Evolutionary conservation across 163 green algal genomes (phyloP).

Genomic region (Smithsoniella earleae): DNA sequence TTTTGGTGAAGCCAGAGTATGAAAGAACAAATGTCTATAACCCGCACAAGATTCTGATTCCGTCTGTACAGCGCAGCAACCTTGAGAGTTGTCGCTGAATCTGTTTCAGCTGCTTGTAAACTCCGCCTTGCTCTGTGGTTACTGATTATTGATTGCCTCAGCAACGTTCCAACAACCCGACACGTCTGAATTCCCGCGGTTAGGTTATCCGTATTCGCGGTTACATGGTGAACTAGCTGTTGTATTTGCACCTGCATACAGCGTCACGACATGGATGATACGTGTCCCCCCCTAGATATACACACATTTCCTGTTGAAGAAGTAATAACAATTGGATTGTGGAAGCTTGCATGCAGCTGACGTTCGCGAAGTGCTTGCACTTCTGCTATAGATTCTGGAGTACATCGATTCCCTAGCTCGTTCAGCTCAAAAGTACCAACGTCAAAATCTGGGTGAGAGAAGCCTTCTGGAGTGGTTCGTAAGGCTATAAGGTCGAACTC

Average conservation of each 20-base stretch:
- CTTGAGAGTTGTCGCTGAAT: not conserved
- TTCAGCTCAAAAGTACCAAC: slow-evolving; percentile 9
- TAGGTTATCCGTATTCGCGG: slow-evolving; percentile 23
- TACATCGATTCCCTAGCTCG: slow-evolving; percentile 2
- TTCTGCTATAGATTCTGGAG: no score
- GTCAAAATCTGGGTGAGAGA: not conserved
- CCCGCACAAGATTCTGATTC: slow-evolving; percentile 1
- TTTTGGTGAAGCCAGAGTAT: slow-evolving; percentile 8
- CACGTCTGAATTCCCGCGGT: slow-evolving; percentile 29
- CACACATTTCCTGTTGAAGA: not conserved
- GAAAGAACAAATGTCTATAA: not conserved
- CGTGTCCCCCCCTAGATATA: no score
- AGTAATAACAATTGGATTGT: not conserved
- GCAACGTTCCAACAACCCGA: not conserved
- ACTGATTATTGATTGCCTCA: not conserved
- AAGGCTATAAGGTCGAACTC: slow-evolving; percentile 20
- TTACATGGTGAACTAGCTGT: slow-evolving; percentile 25
- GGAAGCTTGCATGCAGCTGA: not conserved
- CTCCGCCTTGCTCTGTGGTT: not conserved
- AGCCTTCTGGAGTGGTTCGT: not conserved
- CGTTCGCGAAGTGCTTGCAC: not conserved
- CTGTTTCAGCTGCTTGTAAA: not conserved
- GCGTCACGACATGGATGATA: not conserved
- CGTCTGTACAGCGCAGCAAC: slow-evolving; percentile 8
- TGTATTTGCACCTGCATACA: slow-evolving; percentile 21